A percentile compares a stretch with the other conserved stretches of the same genome.
phyloP scores from a whole-genome alignment of 1,284 basidiomycete genomes.

The Trametes pubescens region DNA sequence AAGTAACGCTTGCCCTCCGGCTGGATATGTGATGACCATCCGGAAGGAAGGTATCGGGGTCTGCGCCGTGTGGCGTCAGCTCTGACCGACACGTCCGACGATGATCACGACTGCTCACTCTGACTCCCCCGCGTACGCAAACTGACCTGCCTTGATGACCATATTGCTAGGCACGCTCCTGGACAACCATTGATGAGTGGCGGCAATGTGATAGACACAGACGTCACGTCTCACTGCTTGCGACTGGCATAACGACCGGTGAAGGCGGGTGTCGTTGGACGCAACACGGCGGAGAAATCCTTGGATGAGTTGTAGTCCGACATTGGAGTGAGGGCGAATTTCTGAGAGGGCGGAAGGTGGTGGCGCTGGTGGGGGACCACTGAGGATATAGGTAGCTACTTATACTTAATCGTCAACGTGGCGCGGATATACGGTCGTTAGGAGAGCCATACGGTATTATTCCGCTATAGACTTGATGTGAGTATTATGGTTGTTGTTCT shows the following conservation, averaged over 20 bases:
- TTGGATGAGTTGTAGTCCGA: neutral
- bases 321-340: neutral
- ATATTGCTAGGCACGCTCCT: constrained; percentile 27
- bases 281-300: constrained; percentile 1
- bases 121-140: constrained; percentile 25
- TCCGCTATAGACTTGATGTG: neutral
- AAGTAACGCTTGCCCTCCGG: constrained; percentile 44
- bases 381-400: neutral
- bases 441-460: neutral
- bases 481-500: neutral
- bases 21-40: constrained; percentile 36
- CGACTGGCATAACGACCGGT: constrained; percentile 13
- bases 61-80: constrained; percentile 23
- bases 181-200: neutral
- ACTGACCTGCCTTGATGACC: constrained; percentile 28
- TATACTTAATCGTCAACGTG: neutral
- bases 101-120: constrained; percentile 26
- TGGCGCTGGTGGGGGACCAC: neutral
- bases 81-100: neutral
- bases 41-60: constrained; percentile 35
- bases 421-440: neutral
- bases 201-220: neutral
- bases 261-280: constrained; percentile 19
- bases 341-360: neutral
- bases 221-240: constrained; percentile 6